Evolutionary conservation across 257 asterid species (phyloP).

Genomic region (Nemophila menziesii): DNA sequence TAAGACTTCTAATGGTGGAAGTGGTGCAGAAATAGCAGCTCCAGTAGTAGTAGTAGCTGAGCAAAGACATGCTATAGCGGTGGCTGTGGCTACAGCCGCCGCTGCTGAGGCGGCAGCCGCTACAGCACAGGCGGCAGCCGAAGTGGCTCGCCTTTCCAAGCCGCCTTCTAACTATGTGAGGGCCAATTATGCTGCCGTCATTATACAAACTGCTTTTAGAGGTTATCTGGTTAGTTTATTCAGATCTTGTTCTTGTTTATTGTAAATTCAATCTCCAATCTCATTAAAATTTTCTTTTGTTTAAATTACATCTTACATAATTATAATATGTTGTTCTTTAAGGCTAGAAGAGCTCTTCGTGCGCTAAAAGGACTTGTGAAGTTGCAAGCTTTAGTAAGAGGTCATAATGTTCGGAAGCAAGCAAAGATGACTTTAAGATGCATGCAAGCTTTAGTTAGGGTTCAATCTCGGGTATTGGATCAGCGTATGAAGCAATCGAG

Average conservation of each 20-base stretch:
- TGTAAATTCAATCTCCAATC: neutral
- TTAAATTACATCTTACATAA: neutral
- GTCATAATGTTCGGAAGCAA: conserved; percentile 36
- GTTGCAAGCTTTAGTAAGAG: conserved; percentile 39
- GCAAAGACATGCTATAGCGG: conserved; percentile 21
- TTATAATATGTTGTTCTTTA: neutral
- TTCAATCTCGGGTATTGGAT: conserved; percentile 27
- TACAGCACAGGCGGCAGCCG: conserved; percentile 21
- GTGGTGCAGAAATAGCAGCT: neutral
- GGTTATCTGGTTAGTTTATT: conserved; percentile 28
- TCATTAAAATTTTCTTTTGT: neutral
- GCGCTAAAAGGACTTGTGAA: conserved; percentile 44
- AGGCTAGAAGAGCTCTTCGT: conserved; percentile 37
- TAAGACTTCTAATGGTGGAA: neutral
- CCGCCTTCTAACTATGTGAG: conserved; percentile 7
- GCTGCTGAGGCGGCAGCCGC: conserved; percentile 31
- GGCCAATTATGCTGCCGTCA: conserved; percentile 19
- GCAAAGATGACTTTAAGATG: conserved; percentile 32
- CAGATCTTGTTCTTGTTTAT: neutral
- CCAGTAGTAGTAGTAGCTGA: conserved; percentile 6
- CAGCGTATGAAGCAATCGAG: conserved; percentile 23
- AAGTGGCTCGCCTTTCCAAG: conserved; percentile 20
- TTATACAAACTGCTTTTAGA: conserved; percentile 33
- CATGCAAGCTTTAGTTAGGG: conserved; percentile 41
- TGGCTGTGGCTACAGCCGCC: conserved; percentile 26